Evolutionary conservation across 208 protist species (phyloP).

Genomic region (Leishmania tarentolae): DNA sequence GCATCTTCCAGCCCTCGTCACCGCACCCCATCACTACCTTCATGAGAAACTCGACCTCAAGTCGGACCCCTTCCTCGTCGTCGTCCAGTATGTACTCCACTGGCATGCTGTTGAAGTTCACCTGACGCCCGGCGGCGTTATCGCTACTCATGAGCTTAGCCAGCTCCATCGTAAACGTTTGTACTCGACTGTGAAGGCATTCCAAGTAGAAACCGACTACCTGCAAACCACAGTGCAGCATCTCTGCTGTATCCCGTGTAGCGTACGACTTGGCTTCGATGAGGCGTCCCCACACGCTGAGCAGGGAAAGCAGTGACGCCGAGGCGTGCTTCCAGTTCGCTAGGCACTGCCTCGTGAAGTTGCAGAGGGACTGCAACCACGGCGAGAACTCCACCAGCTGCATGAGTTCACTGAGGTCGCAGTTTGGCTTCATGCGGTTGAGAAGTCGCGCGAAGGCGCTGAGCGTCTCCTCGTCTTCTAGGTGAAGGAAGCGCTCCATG

Average conservation of each 20-base stretch:
- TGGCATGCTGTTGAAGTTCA: not conserved
- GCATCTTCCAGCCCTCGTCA: slow-evolving; percentile 30
- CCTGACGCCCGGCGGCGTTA: not conserved
- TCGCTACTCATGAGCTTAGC: slow-evolving; percentile 11
- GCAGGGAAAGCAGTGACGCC: slow-evolving; percentile 30
- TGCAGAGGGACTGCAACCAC: slow-evolving; percentile 31
- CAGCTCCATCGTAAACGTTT: slow-evolving; percentile 20
- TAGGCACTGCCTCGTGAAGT: slow-evolving; percentile 36
- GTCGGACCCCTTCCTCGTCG: slow-evolving; percentile 39
- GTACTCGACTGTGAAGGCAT: slow-evolving; percentile 30
- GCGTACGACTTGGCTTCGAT: slow-evolving; percentile 36
- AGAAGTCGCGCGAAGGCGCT: slow-evolving; percentile 41
- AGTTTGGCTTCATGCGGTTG: slow-evolving; percentile 68
- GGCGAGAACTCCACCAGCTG: slow-evolving; percentile 33
- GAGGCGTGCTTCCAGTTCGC: slow-evolving; percentile 29
- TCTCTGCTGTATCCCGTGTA: slow-evolving; percentile 8
- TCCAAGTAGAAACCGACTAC: slow-evolving; percentile 30
- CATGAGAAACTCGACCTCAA: slow-evolving; percentile 53
- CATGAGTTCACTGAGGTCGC: slow-evolving; percentile 52
- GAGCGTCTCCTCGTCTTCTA: slow-evolving; percentile 43
- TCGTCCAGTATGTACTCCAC: slow-evolving; percentile 45
- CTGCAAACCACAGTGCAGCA: slow-evolving; percentile 11
- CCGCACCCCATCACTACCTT: slow-evolving; percentile 38
- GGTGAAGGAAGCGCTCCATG: slow-evolving; percentile 47
- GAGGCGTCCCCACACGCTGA: slow-evolving; percentile 42